phyloP scores from a whole-genome alignment of 257 asterid species.

The Misopates orontium region DNA sequence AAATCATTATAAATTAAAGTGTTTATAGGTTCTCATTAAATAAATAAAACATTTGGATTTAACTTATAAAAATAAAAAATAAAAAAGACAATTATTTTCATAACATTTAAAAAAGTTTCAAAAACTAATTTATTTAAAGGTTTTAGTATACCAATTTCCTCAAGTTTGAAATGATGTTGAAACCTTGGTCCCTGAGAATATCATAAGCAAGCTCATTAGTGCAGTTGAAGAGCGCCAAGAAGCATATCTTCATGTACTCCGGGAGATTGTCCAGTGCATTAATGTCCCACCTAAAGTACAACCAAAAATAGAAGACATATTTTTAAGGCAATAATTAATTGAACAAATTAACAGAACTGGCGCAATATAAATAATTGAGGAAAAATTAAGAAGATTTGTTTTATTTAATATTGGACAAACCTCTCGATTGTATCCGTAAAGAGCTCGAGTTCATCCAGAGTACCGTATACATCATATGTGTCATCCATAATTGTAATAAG shows the following conservation, averaged over 20 bases:
- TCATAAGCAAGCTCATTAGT: constrained; percentile 44
- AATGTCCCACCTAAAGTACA: constrained; percentile 41
- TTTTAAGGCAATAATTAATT: background rate
- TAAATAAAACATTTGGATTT: too few species aligned
- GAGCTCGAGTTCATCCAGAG: constrained; percentile 45
- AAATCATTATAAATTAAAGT: too few species aligned
- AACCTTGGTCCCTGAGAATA: constrained; percentile 45
- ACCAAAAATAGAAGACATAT: background rate
- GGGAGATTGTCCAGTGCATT: constrained; percentile 43
- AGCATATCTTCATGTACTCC: constrained; percentile 44
- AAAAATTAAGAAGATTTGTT: too few species aligned
- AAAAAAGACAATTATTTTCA: too few species aligned
- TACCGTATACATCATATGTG: constrained; percentile 52
- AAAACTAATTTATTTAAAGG: too few species aligned
- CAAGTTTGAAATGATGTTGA: constrained; percentile 40
- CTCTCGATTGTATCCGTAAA: constrained; percentile 47
- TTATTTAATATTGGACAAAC: constrained; percentile 10
- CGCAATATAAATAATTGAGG: too few species aligned
- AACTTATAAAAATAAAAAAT: too few species aligned
- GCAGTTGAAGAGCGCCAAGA: constrained; percentile 46
- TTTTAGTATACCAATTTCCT: constrained; percentile 40
- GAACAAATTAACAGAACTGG: background rate
- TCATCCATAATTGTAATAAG: constrained; percentile 42
- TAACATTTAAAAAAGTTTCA: too few species aligned
- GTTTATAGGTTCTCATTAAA: too few species aligned